phyloP scores from a whole-genome alignment of 2,329 filamentous ascomycete species.

The Mollisiaceae sp. region DNA sequence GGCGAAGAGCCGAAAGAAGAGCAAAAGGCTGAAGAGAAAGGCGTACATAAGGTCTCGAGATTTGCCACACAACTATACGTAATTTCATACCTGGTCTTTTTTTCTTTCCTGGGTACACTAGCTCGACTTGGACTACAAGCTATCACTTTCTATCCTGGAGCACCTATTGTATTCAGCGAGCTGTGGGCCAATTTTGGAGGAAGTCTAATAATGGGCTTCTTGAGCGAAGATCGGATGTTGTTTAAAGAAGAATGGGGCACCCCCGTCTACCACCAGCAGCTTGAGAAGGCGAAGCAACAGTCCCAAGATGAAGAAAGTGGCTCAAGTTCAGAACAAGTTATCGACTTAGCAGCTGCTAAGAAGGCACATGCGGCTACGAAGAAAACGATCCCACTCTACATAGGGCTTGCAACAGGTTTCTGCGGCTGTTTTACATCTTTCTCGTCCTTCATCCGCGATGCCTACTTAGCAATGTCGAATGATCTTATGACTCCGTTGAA shows the following conservation, averaged over 20 bases:
- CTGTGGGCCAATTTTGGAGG: conserved; percentile 90
- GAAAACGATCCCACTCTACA: conserved; percentile 87
- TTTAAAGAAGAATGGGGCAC: conserved; percentile 72
- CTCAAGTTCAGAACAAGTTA: conserved; percentile 23
- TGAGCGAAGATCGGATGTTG: conserved; percentile 77
- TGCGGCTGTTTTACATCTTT: conserved; percentile 92
- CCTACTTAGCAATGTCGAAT: conserved; percentile 81
- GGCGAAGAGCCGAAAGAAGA: conserved; percentile 19
- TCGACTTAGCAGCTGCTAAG: conserved; percentile 53
- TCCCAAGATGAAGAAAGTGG: conserved; percentile 47
- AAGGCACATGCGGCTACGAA: conserved; percentile 69
- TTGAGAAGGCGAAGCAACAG: conserved; percentile 44
- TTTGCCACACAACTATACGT: conserved; percentile 68
- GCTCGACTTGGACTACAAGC: conserved; percentile 81
- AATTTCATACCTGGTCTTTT: conserved; percentile 82
- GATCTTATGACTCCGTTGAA: conserved; percentile 61
- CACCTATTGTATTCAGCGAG: conserved; percentile 74
- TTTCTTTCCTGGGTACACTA: conserved; percentile 83
- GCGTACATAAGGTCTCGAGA: conserved; percentile 50
- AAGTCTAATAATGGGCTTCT: conserved; percentile 82
- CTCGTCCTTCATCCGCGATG: conserved; percentile 81
- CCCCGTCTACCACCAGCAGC: conserved; percentile 46
- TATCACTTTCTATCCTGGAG: conserved; percentile 78
- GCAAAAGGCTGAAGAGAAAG: conserved; percentile 23
- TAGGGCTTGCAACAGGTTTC: conserved; percentile 84